Conservation (phyloP, 148 eudicot species). For the Fagopyrum esculentum region DNA sequence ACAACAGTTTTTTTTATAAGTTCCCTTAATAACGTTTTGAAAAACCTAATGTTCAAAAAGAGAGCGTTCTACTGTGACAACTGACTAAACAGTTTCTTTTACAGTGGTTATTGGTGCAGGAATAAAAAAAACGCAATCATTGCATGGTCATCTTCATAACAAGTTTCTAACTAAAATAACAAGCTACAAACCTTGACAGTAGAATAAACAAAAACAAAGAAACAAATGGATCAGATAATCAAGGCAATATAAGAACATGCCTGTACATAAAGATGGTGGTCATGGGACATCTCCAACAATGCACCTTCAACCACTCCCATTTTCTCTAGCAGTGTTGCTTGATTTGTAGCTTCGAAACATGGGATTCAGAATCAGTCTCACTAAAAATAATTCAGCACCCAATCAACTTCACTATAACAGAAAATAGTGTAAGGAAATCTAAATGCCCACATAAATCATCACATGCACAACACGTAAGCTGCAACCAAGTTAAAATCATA, state of each 20-base stretch:
- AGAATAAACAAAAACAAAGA: not conserved
- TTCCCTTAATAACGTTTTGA: not conserved
- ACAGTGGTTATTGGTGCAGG: not conserved
- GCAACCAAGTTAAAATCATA: slow-evolving; percentile 12
- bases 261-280: slow-evolving; percentile 27
- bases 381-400: slow-evolving; percentile 14
- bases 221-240: not conserved
- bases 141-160: not conserved
- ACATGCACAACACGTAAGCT: not conserved
- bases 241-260: slow-evolving; percentile 28
- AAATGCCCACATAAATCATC: not conserved
- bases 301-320: slow-evolving; percentile 61
- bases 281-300: slow-evolving; percentile 49
- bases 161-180: not conserved
- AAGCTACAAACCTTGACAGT: not conserved
- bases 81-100: too few species aligned
- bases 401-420: not conserved
- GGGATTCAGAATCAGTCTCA: slow-evolving; percentile 38
- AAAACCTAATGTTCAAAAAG: not conserved
- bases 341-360: slow-evolving; percentile 15
- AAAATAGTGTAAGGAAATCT: not conserved
- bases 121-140: not conserved
- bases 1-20: not conserved
- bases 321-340: slow-evolving; percentile 44
- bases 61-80: not conserved